Percentiles rank a stretch among this genome's conserved stretches.
Evolutionary conservation across 495 filamentous ascomycete species (phyloP).

Genomic region (Penicillium ochrochloron): DNA sequence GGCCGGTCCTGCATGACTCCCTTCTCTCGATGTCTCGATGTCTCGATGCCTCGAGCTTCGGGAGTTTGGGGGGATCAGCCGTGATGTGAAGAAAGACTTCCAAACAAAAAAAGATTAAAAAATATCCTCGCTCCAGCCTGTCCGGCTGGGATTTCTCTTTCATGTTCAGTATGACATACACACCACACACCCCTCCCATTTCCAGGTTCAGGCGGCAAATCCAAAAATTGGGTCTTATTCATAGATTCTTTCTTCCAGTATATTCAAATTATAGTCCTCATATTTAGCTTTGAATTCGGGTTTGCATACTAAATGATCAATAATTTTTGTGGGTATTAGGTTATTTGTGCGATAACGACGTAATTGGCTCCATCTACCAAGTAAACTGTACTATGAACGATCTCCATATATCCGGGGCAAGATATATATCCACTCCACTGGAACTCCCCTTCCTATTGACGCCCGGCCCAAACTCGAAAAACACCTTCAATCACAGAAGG

Average conservation of each 20-base stretch:
- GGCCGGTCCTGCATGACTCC: constrained; percentile 42
- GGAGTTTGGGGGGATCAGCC: constrained; percentile 33
- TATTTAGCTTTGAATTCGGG: background rate
- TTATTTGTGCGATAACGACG: constrained; percentile 25
- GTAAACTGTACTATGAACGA: no score
- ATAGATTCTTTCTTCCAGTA: background rate
- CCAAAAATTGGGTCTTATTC: constrained; percentile 38
- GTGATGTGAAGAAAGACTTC: constrained; percentile 44
- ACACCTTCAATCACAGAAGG: background rate
- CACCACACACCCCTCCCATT: constrained; percentile 34
- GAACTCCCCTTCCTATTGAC: background rate
- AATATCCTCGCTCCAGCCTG: constrained; percentile 46
- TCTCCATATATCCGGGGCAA: constrained; percentile 10
- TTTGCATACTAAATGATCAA: background rate
- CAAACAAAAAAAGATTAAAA: constrained; percentile 49
- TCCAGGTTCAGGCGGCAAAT: constrained; percentile 45
- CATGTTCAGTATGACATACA: constrained; percentile 52
- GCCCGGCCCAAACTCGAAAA: background rate
- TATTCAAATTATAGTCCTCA: background rate
- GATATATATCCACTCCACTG: constrained; percentile 16
- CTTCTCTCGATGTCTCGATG: constrained; percentile 11
- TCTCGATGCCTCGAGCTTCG: constrained; percentile 8
- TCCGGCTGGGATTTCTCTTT: constrained; percentile 42
- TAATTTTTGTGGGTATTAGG: background rate
- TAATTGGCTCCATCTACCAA: constrained; percentile 13